Conservation (phyloP, 1,139 yeast genomes). For the Lodderomyces orthopsilosis region DNA sequence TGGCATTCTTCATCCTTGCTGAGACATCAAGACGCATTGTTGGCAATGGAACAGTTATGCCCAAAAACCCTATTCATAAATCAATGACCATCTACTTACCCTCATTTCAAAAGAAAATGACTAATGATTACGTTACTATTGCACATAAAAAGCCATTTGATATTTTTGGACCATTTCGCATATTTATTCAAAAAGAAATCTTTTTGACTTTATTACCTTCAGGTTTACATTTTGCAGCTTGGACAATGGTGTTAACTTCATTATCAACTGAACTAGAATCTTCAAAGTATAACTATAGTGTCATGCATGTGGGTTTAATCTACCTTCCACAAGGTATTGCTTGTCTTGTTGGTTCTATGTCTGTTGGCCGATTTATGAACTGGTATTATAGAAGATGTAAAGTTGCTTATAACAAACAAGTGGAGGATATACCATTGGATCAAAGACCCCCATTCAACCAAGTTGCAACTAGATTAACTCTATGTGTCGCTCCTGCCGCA, state of each 20-base stretch:
- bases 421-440: conserved; percentile 13
- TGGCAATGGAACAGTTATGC: conserved; percentile 38
- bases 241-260: conserved; percentile 38
- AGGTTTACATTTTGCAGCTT: conserved; percentile 35
- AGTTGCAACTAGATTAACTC: conserved; percentile 26
- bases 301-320: conserved; percentile 36
- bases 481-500: conserved; percentile 24
- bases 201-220: conserved; percentile 28
- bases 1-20: conserved; percentile 26
- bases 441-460: conserved; percentile 28
- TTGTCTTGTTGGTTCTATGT: conserved; percentile 30
- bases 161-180: conserved; percentile 28
- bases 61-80: conserved; percentile 20
- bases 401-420: conserved; percentile 18
- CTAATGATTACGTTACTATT: conserved; percentile 28
- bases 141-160: conserved; percentile 19
- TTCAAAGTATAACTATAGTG: conserved; percentile 28
- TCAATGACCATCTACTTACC: conserved; percentile 26
- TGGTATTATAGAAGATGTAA: conserved; percentile 25
- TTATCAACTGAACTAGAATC: conserved; percentile 30
- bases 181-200: conserved; percentile 24
- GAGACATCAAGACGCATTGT: conserved; percentile 37
- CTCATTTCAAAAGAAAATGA: conserved; percentile 22
- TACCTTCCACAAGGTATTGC: conserved; percentile 40
- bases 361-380: conserved; percentile 29